Conservation (phyloP, 768 basidiomycete species). For the Leccinellum rugosiceps region DNA sequence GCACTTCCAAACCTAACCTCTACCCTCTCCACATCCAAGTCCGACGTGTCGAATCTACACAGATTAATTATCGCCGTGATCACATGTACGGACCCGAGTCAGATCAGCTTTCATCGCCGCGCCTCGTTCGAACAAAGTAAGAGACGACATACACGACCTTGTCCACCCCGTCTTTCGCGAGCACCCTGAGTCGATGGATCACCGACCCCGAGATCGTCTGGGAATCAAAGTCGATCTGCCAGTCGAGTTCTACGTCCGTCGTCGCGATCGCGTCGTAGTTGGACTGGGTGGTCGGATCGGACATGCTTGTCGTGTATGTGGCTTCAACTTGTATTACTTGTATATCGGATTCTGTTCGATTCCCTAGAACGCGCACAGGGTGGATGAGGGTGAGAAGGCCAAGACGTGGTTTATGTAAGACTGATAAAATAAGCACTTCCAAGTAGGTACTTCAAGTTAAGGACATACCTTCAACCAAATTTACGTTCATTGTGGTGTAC, state of each 20-base stretch:
- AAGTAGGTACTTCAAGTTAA: too few relatives aligned
- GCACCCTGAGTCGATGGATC: constrained; percentile 56
- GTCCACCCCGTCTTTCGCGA: constrained; percentile 43
- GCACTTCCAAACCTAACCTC: constrained; percentile 35
- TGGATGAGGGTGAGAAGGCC: too few relatives aligned
- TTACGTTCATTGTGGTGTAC: too few relatives aligned
- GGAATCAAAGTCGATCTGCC: constrained; percentile 70
- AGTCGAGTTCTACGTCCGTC: constrained; percentile 68
- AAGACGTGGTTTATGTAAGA: too few relatives aligned
- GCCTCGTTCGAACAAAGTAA: not conserved
- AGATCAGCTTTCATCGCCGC: too few relatives aligned
- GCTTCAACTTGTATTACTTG: too few relatives aligned
- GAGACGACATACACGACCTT: constrained; percentile 55
- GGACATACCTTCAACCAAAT: too few relatives aligned
- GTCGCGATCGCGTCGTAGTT: constrained; percentile 72
- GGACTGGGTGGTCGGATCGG: constrained; percentile 73
- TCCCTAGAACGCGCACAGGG: too few relatives aligned
- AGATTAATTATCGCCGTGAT: too few relatives aligned
- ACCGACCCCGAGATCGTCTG: constrained; percentile 63
- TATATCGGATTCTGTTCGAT: too few relatives aligned
- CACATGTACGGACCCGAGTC: not conserved
- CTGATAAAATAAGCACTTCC: too few relatives aligned
- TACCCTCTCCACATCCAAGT: constrained; percentile 55
- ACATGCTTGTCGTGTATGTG: not conserved
- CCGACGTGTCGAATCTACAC: constrained; percentile 69